phyloP scores from a whole-genome alignment of 2,329 filamentous ascomycete species.

The Xylaria multiplex region DNA sequence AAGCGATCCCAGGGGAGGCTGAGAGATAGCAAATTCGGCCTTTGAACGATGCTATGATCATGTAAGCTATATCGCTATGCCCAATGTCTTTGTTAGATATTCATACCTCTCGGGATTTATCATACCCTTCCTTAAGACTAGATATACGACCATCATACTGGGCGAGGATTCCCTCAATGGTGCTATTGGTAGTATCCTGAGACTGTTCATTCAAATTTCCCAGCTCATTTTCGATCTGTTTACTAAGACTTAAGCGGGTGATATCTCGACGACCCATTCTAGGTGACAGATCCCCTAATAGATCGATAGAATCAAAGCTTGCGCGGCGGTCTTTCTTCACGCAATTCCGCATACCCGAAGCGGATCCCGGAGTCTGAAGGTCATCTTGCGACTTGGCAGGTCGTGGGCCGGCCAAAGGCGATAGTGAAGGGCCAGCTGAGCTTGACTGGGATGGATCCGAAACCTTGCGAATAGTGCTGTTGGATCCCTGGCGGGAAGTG shows the following conservation, averaged over 20 bases:
- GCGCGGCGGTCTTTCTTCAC: slow-evolving; percentile 23
- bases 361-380: slow-evolving; percentile 3
- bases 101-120: slow-evolving; percentile 24
- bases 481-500: slow-evolving; percentile 43
- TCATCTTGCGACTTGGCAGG: slow-evolving; percentile 36
- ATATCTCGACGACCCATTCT: slow-evolving; percentile 9
- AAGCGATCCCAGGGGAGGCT: slow-evolving; percentile 22
- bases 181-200: slow-evolving; percentile 45
- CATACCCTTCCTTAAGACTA: slow-evolving; percentile 20
- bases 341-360: slow-evolving; percentile 25
- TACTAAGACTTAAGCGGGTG: background rate
- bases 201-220: slow-evolving; percentile 22
- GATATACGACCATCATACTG: slow-evolving; percentile 42
- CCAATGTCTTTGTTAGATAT: background rate
- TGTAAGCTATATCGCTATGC: slow-evolving; percentile 15
- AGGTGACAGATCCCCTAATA: background rate
- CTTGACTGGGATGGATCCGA: slow-evolving; percentile 21
- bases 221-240: slow-evolving; percentile 26
- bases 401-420: slow-evolving; percentile 14
- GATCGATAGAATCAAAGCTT: slow-evolving; percentile 12
- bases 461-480: slow-evolving; percentile 29
- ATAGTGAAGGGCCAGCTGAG: slow-evolving; percentile 1
- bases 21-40: background rate
- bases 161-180: slow-evolving; percentile 49
- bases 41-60: slow-evolving; percentile 16